These are phyloP conservation scores for Huntiella bhutanensis DNA, from an alignment of 2,329 filamentous ascomycete species.

Conservation along the genomic window DNA sequence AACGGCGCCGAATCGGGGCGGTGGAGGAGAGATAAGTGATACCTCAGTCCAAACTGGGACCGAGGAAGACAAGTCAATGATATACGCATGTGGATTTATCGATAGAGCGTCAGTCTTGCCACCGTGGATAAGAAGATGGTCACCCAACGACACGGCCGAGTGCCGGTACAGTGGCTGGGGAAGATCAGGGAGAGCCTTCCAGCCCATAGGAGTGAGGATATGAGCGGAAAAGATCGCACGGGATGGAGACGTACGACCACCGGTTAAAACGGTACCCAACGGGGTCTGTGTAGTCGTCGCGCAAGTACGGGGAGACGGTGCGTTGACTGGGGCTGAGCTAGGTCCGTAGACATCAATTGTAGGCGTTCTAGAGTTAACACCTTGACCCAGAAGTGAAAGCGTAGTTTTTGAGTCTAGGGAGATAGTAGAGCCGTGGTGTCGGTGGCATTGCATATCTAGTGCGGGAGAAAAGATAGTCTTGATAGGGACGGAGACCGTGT, in stretches of 20 bases:
- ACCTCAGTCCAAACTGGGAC: too few species aligned
- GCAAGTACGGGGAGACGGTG: slow-evolving; percentile 42
- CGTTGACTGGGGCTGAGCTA: slow-evolving; percentile 10
- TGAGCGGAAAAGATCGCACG: slow-evolving; percentile 55
- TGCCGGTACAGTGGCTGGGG: slow-evolving; percentile 60
- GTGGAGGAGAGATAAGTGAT: slow-evolving; percentile 13
- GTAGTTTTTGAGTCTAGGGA: background rate
- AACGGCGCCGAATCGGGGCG: slow-evolving; percentile 16
- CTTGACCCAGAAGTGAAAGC: slow-evolving; percentile 3
- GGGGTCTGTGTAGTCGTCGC: slow-evolving; percentile 55
- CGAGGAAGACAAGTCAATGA: slow-evolving; percentile 22
- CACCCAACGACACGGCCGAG: slow-evolving; percentile 33
- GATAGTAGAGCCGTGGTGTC: slow-evolving; percentile 6
- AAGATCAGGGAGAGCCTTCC: slow-evolving; percentile 47
- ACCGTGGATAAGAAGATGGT: slow-evolving; percentile 37
- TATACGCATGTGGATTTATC: slow-evolving; percentile 31
- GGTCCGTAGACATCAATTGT: background rate
- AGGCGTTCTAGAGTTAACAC: background rate
- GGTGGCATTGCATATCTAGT: background rate
- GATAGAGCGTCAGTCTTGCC: slow-evolving; percentile 34
- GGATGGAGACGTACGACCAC: slow-evolving; percentile 62
- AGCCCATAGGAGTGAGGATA: slow-evolving; percentile 43
- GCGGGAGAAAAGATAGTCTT: background rate
- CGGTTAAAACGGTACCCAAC: slow-evolving; percentile 42
- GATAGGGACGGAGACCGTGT: background rate